Conservation (phyloP, 345 rosid species). For the Heritiera littoralis region DNA sequence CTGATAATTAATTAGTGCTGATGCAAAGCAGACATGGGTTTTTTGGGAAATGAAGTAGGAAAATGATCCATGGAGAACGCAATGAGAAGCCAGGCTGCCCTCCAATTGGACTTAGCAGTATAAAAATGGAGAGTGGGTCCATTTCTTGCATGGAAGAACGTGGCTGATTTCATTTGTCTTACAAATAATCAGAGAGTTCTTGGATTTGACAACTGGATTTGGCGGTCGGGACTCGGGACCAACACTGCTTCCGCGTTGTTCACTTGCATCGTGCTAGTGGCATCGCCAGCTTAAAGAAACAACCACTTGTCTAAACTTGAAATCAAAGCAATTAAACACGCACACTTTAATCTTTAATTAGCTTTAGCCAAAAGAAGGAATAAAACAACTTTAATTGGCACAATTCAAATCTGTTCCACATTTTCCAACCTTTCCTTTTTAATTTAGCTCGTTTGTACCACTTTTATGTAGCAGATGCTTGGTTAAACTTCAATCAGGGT, state of each 20-base stretch:
- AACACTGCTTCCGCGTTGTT: background rate
- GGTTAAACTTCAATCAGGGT: background rate
- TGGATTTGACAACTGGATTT: conserved; percentile 40
- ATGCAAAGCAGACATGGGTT: conserved; percentile 31
- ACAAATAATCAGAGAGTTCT: conserved; percentile 26
- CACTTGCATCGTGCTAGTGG: background rate
- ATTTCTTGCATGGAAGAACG: background rate
- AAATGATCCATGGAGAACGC: conserved; percentile 24
- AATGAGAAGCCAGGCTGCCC: conserved; percentile 58
- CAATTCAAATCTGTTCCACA: background rate
- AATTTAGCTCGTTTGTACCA: background rate
- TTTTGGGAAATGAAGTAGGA: conserved; percentile 21
- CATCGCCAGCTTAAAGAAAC: background rate
- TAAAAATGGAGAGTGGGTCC: conserved; percentile 21
- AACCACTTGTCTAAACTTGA: background rate
- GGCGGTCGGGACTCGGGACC: conserved; percentile 3
- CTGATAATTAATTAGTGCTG: background rate
- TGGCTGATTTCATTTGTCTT: conserved; percentile 22
- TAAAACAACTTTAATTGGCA: background rate
- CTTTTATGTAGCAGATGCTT: background rate
- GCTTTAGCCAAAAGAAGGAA: background rate
- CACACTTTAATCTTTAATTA: conserved; percentile 13
- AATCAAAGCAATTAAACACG: conserved; percentile 3
- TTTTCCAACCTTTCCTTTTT: background rate
- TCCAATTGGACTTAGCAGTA: conserved; percentile 33